Conservation (phyloP, 2,329 filamentous ascomycete species). For the Thermothelomyces thermophilus region DNA sequence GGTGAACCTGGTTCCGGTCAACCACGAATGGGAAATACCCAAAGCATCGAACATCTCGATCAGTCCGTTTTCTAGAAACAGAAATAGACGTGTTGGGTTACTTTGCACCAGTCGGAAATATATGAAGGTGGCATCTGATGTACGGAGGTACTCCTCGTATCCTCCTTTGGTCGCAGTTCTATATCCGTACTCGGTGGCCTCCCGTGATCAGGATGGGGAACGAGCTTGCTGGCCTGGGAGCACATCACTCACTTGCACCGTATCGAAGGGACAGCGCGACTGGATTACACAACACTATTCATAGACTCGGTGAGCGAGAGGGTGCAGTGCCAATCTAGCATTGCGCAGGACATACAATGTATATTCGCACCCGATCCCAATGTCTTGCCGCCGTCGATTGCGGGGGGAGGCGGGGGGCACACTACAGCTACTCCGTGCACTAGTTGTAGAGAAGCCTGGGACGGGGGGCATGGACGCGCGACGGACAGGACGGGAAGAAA, state of each 20-base stretch:
- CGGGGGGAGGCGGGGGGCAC: too few species aligned
- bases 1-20: not conserved
- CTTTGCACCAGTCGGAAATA: constrained; percentile 5
- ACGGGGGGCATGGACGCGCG: not conserved
- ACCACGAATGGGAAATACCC: not conserved
- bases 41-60: not conserved
- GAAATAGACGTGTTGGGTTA: constrained; percentile 11
- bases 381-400: constrained; percentile 5
- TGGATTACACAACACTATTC: too few species aligned
- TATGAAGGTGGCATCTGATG: not conserved
- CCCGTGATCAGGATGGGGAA: too few species aligned
- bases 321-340: not conserved
- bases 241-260: not conserved
- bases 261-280: too few species aligned
- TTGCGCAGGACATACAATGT: too few species aligned
- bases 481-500: constrained; percentile 7
- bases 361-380: not conserved
- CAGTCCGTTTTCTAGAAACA: not conserved
- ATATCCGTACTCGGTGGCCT: too few species aligned
- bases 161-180: constrained; percentile 13
- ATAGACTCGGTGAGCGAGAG: not conserved
- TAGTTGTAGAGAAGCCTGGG: constrained; percentile 4
- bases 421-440: too few species aligned
- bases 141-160: not conserved
- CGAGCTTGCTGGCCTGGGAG: not conserved